phyloP scores from a whole-genome alignment of 129 eudicot genomes.

The Deinandra increscens region DNA sequence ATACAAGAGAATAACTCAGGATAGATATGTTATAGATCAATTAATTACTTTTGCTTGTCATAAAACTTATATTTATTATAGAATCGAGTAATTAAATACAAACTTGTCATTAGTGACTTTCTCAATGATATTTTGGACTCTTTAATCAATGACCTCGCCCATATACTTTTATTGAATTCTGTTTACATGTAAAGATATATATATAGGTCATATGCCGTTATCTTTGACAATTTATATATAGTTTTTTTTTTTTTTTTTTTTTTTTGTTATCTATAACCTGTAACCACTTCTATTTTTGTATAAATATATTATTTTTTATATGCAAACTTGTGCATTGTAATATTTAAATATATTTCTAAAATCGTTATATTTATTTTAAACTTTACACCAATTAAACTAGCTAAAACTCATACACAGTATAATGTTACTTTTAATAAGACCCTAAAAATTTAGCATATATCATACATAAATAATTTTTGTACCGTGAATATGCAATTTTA shows the following conservation, averaged over 20 bases:
- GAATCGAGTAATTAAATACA: neutral
- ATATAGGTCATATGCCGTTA: neutral
- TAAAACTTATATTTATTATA: no score
- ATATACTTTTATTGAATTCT: constrained; percentile 10
- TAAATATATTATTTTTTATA: neutral
- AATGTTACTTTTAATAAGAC: no score
- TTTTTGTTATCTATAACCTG: neutral
- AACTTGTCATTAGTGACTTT: neutral
- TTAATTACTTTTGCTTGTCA: no score
- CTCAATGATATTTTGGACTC: constrained; percentile 13
- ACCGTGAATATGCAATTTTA: no score
- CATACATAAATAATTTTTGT: no score
- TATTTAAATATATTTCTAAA: neutral
- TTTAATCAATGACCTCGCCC: constrained; percentile 19
- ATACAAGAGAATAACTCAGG: no score
- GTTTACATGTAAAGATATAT: neutral
- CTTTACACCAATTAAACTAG: no score
- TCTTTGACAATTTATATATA: neutral
- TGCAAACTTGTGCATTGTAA: neutral
- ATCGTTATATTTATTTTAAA: no score
- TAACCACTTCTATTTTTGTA: neutral
- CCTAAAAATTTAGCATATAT: no score
- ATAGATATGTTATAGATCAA: no score
- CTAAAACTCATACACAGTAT: no score
- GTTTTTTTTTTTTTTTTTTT: no score